Base-by-base conservation (phyloP, 371 early-diverging fungal species). In the Mucor piriformis region DNA sequence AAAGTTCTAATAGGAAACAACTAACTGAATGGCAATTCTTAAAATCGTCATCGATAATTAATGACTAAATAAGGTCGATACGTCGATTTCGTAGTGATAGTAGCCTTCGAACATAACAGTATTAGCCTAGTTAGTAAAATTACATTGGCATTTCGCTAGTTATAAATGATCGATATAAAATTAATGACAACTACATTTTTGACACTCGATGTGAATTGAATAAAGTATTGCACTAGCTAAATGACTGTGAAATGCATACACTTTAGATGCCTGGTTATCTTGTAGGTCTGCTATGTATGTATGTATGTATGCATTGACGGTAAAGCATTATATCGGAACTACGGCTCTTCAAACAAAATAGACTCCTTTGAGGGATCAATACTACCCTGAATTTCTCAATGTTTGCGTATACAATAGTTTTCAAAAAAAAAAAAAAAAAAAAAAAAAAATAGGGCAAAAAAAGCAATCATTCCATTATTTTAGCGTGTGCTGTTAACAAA, bases 351-450 rank as follows among this genome's bases (percentile, higher is more conserved):
- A 42, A 37, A 37, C 11, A 42, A 42, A 42, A 42, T 18, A 42
- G 10, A 18, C 42, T 42, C 42, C 42, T 18, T 42, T 42, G 8
- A 42, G 42, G 42, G 20, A 18, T 42, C 20, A 7, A 7, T 42
- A 18, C 18, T 3, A 18, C 42, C 42, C 42, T 42, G 42, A 42
- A 42, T 42, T 42, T 42, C 42, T 42, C 42, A 42, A 42, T 42
- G 42, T 42, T 42, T 42, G 42, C 42, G 42, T 42, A 42, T 42
- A 42, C 42, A 42, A 42, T 42, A 42, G 42, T 42, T 42, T 42
- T 42, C 42, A 42, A 42, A 42, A 42, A n/a, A 42, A 42, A 42
- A 42, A 42, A 18, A 42, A 18, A 42, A 42, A 42, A 42, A 18
- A 42, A 42, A 42, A 42, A n/a, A 42, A 42, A 42, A 42, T 18